Evolutionary conservation across 1,284 basidiomycete genomes (phyloP).

Genomic region (Phlebopus sp.): DNA sequence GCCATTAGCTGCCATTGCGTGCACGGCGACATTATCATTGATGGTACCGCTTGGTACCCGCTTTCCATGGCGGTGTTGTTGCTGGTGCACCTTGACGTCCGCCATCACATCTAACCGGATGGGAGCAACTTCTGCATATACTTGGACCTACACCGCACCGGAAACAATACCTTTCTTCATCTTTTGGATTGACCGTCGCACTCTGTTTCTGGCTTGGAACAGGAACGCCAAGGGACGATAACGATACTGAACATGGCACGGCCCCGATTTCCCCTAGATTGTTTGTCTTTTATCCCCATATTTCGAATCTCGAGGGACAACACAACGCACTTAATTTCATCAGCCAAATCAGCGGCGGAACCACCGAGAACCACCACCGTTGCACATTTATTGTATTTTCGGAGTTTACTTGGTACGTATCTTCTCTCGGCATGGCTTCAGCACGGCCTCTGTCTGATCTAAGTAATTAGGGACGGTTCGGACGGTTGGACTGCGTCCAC

Average conservation of each 20-base stretch:
- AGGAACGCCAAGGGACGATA: not conserved
- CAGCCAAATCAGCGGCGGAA: not conserved
- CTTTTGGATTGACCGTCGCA: not conserved
- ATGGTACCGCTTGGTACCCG: not conserved
- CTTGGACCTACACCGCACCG: not conserved
- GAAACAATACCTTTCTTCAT: not conserved
- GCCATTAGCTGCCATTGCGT: too few relatives aligned
- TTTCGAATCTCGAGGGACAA: not conserved
- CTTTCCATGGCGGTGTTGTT: not conserved
- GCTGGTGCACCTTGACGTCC: not conserved
- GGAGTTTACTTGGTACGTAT: not conserved
- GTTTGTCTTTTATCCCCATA: not conserved
- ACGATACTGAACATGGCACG: not conserved
- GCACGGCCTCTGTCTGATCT: too few relatives aligned
- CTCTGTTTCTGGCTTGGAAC: not conserved
- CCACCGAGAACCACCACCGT: too few relatives aligned
- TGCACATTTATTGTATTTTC: not conserved
- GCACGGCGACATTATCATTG: not conserved
- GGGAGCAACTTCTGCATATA: not conserved
- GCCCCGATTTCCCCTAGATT: not conserved
- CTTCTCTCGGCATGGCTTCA: too few relatives aligned
- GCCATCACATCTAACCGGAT: slow-evolving; percentile 7
- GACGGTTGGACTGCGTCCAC: slow-evolving; percentile 1
- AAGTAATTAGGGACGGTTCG: too few relatives aligned
- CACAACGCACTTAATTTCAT: not conserved